Evolutionary conservation across 2,329 filamentous ascomycete species (phyloP).

Genomic region (Colletotrichum nymphaeae): DNA sequence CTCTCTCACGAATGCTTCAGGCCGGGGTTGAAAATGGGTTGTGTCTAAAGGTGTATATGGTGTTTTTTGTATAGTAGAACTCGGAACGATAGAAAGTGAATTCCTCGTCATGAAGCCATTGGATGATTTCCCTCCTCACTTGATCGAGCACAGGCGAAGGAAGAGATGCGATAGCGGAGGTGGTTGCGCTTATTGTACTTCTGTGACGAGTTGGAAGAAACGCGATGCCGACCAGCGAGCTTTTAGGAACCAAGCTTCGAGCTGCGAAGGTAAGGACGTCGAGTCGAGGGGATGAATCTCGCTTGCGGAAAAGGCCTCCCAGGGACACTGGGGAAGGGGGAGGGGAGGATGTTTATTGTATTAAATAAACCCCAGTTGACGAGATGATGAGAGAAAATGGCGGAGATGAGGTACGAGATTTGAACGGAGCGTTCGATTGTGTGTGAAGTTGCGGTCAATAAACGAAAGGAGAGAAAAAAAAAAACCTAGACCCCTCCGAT

Average conservation of each 20-base stretch:
- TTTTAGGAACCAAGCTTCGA: conserved; percentile 33
- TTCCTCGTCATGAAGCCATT: conserved; percentile 24
- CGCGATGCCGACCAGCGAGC: conserved; percentile 27
- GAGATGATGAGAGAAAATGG: conserved; percentile 22
- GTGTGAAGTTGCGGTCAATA: conserved; percentile 29
- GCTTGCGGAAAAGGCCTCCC: conserved; percentile 16
- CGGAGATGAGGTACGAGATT: conserved; percentile 25
- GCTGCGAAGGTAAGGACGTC: conserved; percentile 19
- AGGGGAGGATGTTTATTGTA: not conserved
- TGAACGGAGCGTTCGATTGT: conserved; percentile 2
- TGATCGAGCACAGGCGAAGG: not conserved
- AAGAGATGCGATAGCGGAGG: not conserved
- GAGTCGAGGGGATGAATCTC: not conserved
- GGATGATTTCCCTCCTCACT: conserved; percentile 29
- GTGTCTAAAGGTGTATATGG: not conserved
- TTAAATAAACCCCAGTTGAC: conserved; percentile 18
- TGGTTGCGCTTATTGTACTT: not conserved
- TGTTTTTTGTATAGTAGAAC: conserved; percentile 14
- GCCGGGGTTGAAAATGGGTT: not conserved
- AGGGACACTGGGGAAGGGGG: conserved; percentile 6
- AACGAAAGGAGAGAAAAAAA: conserved; percentile 10
- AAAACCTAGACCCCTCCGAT: conserved; percentile 8
- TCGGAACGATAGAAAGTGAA: conserved; percentile 16
- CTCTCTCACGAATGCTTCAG: not conserved
- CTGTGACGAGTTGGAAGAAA: not conserved